These are phyloP conservation scores for Moricandia arvensis DNA, from an alignment of 345 rosid species.

Conservation along the genomic window DNA sequence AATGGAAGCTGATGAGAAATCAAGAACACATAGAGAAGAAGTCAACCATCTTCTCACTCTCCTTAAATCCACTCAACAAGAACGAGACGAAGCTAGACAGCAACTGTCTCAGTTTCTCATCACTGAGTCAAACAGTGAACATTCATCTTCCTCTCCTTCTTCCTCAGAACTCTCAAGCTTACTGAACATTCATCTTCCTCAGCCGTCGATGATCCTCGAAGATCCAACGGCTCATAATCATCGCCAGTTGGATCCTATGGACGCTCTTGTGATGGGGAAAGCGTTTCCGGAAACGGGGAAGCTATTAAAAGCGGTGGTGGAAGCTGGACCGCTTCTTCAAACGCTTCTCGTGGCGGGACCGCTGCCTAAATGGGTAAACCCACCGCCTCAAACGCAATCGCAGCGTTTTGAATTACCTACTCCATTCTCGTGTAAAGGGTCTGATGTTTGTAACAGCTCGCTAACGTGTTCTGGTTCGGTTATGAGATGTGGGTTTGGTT, in stretches of 20 bases:
- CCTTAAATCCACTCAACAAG: constrained; percentile 55
- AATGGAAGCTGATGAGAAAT: constrained; percentile 54
- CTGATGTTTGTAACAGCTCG: background rate
- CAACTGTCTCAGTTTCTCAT: constrained; percentile 51
- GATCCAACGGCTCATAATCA: constrained; percentile 38
- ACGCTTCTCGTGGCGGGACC: constrained; percentile 83
- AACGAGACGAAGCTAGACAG: constrained; percentile 75
- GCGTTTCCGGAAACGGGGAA: constrained; percentile 79
- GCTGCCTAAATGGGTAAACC: constrained; percentile 82
- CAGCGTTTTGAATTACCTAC: constrained; percentile 33
- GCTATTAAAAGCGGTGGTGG: constrained; percentile 80
- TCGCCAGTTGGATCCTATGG: constrained; percentile 26
- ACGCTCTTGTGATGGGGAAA: constrained; percentile 43
- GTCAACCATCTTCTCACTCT: constrained; percentile 47
- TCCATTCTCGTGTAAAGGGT: constrained; percentile 40
- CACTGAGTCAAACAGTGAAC: constrained; percentile 60
- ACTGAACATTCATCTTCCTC: constrained; percentile 12
- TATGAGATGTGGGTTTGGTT: constrained; percentile 36
- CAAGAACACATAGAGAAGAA: constrained; percentile 53
- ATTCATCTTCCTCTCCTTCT: constrained; percentile 44
- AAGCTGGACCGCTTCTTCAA: constrained; percentile 82
- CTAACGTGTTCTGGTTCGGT: constrained; percentile 56
- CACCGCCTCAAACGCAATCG: constrained; percentile 59
- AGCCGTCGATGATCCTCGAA: constrained; percentile 30
- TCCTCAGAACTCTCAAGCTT: constrained; percentile 73